Percentiles rank a stretch among this genome's conserved stretches.
Evolutionary conservation across 2,329 filamentous ascomycete species (phyloP).

Genomic region (Curvularia sp.): DNA sequence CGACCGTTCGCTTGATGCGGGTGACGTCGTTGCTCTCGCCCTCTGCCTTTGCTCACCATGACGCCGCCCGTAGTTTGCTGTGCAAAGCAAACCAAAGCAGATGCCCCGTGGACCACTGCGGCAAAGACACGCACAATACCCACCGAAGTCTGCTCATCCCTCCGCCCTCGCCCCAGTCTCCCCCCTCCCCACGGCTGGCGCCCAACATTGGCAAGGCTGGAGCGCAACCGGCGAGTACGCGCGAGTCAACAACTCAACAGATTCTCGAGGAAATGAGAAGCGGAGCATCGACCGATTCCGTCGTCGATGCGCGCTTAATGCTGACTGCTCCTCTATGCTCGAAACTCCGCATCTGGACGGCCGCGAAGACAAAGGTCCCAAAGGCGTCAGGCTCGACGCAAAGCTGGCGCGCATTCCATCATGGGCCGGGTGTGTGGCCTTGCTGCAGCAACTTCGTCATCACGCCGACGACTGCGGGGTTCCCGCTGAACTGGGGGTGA

Average conservation of each 20-base stretch:
- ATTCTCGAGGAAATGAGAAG: constrained; percentile 31
- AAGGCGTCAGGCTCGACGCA: constrained; percentile 5
- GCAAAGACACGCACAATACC: not conserved
- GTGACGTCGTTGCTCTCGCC: constrained; percentile 24
- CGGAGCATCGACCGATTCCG: constrained; percentile 28
- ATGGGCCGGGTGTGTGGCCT: constrained; percentile 18
- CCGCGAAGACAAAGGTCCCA: not conserved
- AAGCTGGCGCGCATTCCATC: not conserved
- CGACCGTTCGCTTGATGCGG: constrained; percentile 15
- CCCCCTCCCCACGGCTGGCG: constrained; percentile 6
- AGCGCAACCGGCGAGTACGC: constrained; percentile 26
- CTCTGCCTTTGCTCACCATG: constrained; percentile 4
- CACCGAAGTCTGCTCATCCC: not conserved
- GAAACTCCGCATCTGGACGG: constrained; percentile 1
- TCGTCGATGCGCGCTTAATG: constrained; percentile 16
- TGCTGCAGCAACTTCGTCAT: constrained; percentile 29
- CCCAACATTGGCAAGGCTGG: constrained; percentile 14
- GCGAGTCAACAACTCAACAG: constrained; percentile 40
- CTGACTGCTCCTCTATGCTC: constrained; percentile 2
- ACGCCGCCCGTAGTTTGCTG: not conserved
- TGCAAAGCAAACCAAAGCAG: not conserved
- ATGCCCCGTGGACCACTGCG: not conserved
- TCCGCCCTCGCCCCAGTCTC: not conserved
- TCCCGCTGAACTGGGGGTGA: constrained; percentile 22
- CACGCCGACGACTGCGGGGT: constrained; percentile 28